A percentile compares a stretch with the other conserved stretches of the same genome.
phyloP scores from a whole-genome alignment of 495 filamentous ascomycete species.

The Talaromyces adpressus region DNA sequence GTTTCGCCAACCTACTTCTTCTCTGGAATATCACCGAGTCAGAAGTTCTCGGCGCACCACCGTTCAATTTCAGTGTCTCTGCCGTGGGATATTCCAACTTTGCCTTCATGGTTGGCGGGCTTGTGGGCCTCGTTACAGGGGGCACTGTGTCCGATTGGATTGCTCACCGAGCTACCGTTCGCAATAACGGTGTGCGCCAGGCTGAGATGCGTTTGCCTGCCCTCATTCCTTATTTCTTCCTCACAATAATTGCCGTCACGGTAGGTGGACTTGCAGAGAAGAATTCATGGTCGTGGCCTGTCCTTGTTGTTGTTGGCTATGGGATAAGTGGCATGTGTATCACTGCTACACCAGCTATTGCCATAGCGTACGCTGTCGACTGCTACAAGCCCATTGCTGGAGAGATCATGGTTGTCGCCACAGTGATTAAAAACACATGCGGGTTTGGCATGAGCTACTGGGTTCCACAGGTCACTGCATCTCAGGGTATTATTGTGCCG shows the following conservation, averaged over 20 bases:
- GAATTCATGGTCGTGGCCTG: slow-evolving; percentile 38
- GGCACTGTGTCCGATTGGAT: slow-evolving; percentile 49
- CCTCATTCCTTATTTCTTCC: slow-evolving; percentile 48
- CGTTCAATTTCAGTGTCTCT: slow-evolving; percentile 39
- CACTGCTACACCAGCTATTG: slow-evolving; percentile 40
- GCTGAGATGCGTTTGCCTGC: slow-evolving; percentile 59
- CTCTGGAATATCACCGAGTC: slow-evolving; percentile 52
- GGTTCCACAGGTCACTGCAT: slow-evolving; percentile 11
- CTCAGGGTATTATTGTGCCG: slow-evolving; percentile 12
- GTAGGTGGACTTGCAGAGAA: slow-evolving; percentile 49
- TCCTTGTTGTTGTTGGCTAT: slow-evolving; percentile 46
- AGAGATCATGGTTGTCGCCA: slow-evolving; percentile 48
- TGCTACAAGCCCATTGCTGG: slow-evolving; percentile 47
- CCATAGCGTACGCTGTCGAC: slow-evolving; percentile 48
- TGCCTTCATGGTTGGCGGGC: slow-evolving; percentile 35
- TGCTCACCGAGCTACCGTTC: slow-evolving; percentile 39
- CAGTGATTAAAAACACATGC: slow-evolving; percentile 47
- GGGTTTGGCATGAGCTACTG: slow-evolving; percentile 38
- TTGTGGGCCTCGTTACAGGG: slow-evolving; percentile 43
- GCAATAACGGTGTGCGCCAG: slow-evolving; percentile 53
- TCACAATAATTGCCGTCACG: slow-evolving; percentile 49
- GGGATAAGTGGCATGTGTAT: slow-evolving; percentile 41
- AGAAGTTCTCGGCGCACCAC: slow-evolving; percentile 42
- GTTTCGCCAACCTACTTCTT: slow-evolving; percentile 43
- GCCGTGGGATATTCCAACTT: slow-evolving; percentile 36